Evolutionary conservation across 371 early-diverging fungal genomes (phyloP), one percentile per base, ranked within the genome.

Genomic region (Lichtheimia ramosa): DNA sequence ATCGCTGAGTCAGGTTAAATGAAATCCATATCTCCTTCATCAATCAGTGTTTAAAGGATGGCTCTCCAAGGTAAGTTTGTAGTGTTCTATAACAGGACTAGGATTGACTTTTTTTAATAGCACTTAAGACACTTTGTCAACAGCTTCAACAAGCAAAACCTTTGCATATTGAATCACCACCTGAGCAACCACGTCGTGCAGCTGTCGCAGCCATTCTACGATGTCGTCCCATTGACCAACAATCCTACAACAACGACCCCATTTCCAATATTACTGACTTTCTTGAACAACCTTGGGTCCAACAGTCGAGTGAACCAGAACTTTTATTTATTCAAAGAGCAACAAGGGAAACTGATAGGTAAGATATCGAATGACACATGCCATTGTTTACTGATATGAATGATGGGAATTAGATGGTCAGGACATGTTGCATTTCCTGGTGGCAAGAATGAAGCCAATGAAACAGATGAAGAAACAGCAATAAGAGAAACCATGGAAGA

Each of bases 381-480:
- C 14, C 4, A 20, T 21, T 25, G 25, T 12, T 51, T n/a, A n/a
- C n/a, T 64, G 23, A 56, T 13, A 14, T 40, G 13, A 21, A 49
- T 16, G n/a, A 2, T 23, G 39, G 27, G 2, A 20, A 15, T 20
- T 23, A 77, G 78, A 54, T 78, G 91, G 89, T 85, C 85, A 41
- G 89, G 89, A 6, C 91, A 91, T 77, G 88, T 89, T 50, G 86
- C 88, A 2, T 86, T 89, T 62, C 88, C 88, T 1, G 91, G 91
- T 3, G 91, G 91, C 16, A 88, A 87, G 58, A 79, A 79, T 15
- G 88, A 89, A 56, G 62, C 73, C 10, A 70, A 66, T 13, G 89
- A 91, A 59, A 82, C 82, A 18, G 86, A 87, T 56, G 80, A 83
- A 51, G 84, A 85, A 10, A 87, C 91, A 2, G 89, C 83, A 3